Conservation (phyloP, 305 asterid genomes). For the Fraxinus nigra region DNA sequence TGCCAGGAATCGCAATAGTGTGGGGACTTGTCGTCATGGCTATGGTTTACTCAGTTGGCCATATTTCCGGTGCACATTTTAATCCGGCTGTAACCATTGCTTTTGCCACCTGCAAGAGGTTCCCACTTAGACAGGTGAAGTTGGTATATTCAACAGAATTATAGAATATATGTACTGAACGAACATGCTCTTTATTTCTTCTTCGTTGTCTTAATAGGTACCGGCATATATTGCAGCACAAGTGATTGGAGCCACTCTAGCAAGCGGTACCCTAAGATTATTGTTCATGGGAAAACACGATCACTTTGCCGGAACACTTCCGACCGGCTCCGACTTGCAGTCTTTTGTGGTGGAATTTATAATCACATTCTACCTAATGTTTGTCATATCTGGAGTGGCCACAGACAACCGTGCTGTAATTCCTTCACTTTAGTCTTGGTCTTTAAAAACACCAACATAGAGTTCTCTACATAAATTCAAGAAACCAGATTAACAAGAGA, state of each 20-base stretch:
- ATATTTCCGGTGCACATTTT: slow-evolving; percentile 88
- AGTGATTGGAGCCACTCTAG: slow-evolving; percentile 59
- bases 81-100: slow-evolving; percentile 93
- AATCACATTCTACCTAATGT: slow-evolving; percentile 85
- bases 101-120: slow-evolving; percentile 73
- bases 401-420: slow-evolving; percentile 71
- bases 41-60: slow-evolving; percentile 82
- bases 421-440: background rate
- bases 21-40: slow-evolving; percentile 95
- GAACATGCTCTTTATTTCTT: background rate
- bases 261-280: slow-evolving; percentile 67
- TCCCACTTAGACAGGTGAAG: slow-evolving; percentile 66
- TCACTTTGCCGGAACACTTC: slow-evolving; percentile 69
- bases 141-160: too few relatives aligned
- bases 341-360: slow-evolving; percentile 67
- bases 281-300: slow-evolving; percentile 58
- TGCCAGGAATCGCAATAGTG: slow-evolving; percentile 75
- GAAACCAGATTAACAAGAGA: background rate
- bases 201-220: slow-evolving; percentile 37
- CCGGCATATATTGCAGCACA: slow-evolving; percentile 72
- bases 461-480: background rate
- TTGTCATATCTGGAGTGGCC: slow-evolving; percentile 77
- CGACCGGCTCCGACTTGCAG: slow-evolving; percentile 54
- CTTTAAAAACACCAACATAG: background rate
- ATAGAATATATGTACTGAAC: background rate